Percentiles rank a stretch among this genome's conserved stretches.
Evolutionary conservation across 768 basidiomycete genomes (phyloP).

Genomic region (Serendipita indica): DNA sequence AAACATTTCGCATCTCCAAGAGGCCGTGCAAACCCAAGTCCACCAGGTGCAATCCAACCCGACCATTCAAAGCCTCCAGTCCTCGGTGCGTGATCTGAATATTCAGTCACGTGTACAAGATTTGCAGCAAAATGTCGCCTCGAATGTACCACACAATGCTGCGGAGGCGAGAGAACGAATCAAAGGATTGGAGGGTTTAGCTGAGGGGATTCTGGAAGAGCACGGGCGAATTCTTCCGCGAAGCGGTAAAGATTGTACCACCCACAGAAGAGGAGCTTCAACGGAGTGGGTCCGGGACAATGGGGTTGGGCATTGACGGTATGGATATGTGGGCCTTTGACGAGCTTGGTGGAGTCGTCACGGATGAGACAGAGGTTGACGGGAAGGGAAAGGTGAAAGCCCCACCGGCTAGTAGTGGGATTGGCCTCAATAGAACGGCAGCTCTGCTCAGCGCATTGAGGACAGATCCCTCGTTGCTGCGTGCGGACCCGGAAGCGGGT

Average conservation of each 20-base stretch:
- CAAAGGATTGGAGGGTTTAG: constrained; percentile 18
- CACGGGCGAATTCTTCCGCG: constrained; percentile 49
- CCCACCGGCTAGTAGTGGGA: constrained; percentile 38
- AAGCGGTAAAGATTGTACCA: constrained; percentile 86
- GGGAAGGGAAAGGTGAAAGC: constrained; percentile 27
- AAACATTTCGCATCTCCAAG: too few species aligned
- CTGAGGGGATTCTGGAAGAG: constrained; percentile 41
- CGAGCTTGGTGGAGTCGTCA: constrained; percentile 20
- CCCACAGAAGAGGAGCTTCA: constrained; percentile 39
- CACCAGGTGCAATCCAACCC: background rate
- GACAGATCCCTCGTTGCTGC: constrained; percentile 59
- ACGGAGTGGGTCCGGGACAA: constrained; percentile 15
- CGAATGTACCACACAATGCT: constrained; percentile 40
- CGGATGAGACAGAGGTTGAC: constrained; percentile 17
- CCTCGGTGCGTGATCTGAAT: background rate
- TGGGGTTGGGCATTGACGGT: constrained; percentile 59
- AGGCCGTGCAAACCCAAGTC: background rate
- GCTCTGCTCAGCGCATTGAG: constrained; percentile 57
- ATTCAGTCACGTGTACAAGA: constrained; percentile 16
- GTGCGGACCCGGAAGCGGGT: constrained; percentile 42
- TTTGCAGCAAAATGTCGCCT: constrained; percentile 12
- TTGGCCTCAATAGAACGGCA: constrained; percentile 45
- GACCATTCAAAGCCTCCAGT: background rate
- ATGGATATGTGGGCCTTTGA: constrained; percentile 60
- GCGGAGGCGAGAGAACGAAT: constrained; percentile 61